Evolutionary conservation across 2,329 filamentous ascomycete species (phyloP).

Genomic region (Epichloe hybrida): DNA sequence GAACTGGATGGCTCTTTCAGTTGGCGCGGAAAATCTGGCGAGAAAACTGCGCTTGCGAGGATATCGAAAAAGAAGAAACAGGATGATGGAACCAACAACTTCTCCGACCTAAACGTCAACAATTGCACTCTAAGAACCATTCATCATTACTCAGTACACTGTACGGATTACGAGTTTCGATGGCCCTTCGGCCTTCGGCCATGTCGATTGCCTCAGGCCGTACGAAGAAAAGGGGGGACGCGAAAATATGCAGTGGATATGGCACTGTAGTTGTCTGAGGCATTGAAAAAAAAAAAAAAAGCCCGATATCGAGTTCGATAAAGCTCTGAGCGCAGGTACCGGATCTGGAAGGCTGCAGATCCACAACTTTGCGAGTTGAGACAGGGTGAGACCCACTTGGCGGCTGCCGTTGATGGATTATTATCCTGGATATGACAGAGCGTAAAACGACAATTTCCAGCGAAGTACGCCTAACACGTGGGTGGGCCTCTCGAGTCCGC

Average conservation of each 20-base stretch:
- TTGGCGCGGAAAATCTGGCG: background rate
- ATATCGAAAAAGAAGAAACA: background rate
- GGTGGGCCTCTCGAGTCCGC: constrained; percentile 9
- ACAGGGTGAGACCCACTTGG: constrained; percentile 7
- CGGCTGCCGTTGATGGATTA: constrained; percentile 5
- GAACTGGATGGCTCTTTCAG: background rate
- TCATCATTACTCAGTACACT: too few relatives aligned
- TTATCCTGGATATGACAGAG: background rate
- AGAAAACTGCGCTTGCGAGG: background rate
- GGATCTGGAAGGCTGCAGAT: background rate
- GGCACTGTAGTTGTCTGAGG: constrained; percentile 10
- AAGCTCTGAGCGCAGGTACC: constrained; percentile 8
- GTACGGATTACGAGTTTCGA: background rate
- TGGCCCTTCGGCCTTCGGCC: background rate
- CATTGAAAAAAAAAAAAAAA: constrained; percentile 6
- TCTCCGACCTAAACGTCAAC: too few relatives aligned
- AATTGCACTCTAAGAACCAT: too few relatives aligned
- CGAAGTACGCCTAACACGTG: constrained; percentile 9
- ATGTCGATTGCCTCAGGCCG: background rate
- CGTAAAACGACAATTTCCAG: constrained; percentile 1
- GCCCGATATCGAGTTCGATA: constrained; percentile 6
- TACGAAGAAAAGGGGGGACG: background rate
- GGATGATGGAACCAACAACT: too few relatives aligned
- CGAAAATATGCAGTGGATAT: constrained; percentile 6
- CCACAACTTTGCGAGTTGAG: constrained; percentile 2